These are phyloP conservation scores for Populus tremula DNA, from an alignment of 345 rosid species.

Conservation along the genomic window DNA sequence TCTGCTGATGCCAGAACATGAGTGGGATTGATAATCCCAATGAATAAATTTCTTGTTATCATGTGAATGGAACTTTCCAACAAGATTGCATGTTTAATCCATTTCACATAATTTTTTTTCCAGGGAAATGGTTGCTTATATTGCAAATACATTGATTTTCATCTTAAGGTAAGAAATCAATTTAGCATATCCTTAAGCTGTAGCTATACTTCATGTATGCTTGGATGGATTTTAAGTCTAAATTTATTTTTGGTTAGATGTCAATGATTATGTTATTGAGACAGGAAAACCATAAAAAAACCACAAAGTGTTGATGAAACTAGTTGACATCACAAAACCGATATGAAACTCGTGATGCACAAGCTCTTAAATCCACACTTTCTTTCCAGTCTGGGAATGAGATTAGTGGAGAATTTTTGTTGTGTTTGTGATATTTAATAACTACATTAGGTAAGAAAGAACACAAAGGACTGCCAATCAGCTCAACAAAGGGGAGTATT, in stretches of 20 bases:
- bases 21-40: background rate
- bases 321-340: background rate
- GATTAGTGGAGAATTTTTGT: background rate
- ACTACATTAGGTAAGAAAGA: background rate
- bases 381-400: background rate
- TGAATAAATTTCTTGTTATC: background rate
- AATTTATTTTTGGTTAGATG: background rate
- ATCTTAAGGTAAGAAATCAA: conserved; percentile 68
- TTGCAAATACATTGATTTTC: conserved; percentile 93
- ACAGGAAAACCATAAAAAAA: background rate
- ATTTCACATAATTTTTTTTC: conserved; percentile 6
- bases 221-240: background rate
- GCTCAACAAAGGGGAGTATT: background rate
- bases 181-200: background rate
- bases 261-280: background rate
- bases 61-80: background rate
- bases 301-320: background rate
- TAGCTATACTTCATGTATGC: background rate
- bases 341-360: background rate
- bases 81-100: conserved; percentile 3
- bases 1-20: background rate
- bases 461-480: background rate
- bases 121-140: conserved; percentile 98
- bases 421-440: background rate
- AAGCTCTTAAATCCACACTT: background rate